Evolutionary conservation across 495 filamentous ascomycete species (phyloP).

Genomic region (Podospora pseudoanserina): DNA sequence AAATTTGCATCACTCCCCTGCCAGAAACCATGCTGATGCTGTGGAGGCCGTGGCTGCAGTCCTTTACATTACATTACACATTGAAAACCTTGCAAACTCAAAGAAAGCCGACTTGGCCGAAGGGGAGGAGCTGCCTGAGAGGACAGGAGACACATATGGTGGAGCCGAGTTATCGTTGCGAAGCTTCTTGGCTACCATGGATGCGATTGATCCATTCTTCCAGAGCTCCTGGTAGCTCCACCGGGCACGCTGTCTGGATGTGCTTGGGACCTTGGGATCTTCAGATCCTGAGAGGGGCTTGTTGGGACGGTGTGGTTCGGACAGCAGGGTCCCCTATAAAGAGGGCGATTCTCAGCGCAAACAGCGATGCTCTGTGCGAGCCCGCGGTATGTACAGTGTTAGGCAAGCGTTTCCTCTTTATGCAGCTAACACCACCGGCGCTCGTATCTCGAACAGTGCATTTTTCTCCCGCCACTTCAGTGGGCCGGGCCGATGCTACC

Average conservation of each 20-base stretch:
- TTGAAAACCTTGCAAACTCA: neutral
- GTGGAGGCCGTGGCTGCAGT: neutral
- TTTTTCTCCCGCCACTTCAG: conserved; percentile 5
- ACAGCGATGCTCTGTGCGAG: neutral
- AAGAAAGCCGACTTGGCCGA: neutral
- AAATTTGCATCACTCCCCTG: neutral
- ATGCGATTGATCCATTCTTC: neutral
- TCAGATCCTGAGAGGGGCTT: neutral
- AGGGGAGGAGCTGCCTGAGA: neutral
- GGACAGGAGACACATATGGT: neutral
- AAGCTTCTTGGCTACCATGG: neutral
- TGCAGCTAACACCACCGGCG: neutral
- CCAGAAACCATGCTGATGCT: neutral
- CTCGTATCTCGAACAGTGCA: neutral
- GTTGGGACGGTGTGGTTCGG: neutral
- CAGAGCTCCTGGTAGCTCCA: neutral
- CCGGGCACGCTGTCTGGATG: neutral
- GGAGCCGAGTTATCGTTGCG: neutral
- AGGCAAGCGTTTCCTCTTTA: neutral
- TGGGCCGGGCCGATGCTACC: conserved; percentile 1
- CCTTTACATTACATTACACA: neutral
- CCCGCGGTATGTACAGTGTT: neutral
- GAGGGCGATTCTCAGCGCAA: neutral
- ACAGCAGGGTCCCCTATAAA: neutral
- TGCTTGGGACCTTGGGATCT: neutral